Conservation (phyloP, 352 stramenopile genomes). For the Phytophthora cajani region DNA sequence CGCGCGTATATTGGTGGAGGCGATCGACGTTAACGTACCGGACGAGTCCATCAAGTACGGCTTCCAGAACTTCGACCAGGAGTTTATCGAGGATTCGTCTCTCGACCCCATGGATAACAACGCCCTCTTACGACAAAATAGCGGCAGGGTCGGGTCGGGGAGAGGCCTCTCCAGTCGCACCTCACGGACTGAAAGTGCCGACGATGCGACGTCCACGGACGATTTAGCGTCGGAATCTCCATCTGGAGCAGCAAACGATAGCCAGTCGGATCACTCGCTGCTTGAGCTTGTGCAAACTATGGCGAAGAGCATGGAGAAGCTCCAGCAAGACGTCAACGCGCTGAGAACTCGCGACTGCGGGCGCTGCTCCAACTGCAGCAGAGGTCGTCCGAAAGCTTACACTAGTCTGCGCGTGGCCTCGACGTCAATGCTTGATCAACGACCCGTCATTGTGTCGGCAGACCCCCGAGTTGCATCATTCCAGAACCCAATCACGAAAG, state of each 20-base stretch:
- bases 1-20: constrained; percentile 2
- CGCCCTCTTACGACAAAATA: no score
- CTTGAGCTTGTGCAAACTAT: background rate
- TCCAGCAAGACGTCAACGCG: background rate
- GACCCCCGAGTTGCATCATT: background rate
- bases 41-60: constrained; percentile 19
- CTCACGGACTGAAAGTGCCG: background rate
- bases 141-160: no score
- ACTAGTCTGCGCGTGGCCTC: background rate
- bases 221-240: background rate
- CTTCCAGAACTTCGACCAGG: constrained; percentile 4
- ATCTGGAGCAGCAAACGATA: background rate
- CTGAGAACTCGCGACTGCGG: background rate
- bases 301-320: constrained; percentile 2
- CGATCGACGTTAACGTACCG: constrained; percentile 2
- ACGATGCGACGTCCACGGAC: background rate
- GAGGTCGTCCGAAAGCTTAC: background rate
- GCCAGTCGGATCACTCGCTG: background rate
- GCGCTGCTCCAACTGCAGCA: background rate
- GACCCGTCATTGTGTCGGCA: background rate
- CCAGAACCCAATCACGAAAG: background rate
- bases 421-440: background rate
- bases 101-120: background rate
- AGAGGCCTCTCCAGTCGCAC: background rate
- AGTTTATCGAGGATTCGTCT: background rate